Evolutionary conservation across 2,329 filamentous ascomycete species (phyloP).

Genomic region (Penicillium rolfsii): DNA sequence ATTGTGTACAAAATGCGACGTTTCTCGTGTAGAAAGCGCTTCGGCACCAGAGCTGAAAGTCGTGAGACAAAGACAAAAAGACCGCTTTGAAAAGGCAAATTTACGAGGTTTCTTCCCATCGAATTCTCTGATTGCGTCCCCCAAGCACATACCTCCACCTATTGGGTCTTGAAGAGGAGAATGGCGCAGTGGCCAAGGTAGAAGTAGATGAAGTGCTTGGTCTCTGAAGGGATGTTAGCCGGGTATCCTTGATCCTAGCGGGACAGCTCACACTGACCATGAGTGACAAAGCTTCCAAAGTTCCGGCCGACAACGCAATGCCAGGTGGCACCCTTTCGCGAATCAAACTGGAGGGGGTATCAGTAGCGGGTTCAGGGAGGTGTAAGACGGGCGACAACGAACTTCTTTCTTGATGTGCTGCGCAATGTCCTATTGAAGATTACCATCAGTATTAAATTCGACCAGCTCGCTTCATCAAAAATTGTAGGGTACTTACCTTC

Average conservation of each 20-base stretch:
- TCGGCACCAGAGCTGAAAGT: slow-evolving; percentile 11
- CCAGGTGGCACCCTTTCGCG: slow-evolving; percentile 96
- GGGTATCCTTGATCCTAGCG: background rate
- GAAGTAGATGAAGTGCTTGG: slow-evolving; percentile 99
- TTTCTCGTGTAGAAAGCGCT: slow-evolving; percentile 15
- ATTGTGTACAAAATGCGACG: slow-evolving; percentile 21
- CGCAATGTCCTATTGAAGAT: slow-evolving; percentile 75
- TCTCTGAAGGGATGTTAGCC: slow-evolving; percentile 64
- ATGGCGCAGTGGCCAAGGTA: slow-evolving; percentile 99
- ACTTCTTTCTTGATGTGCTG: slow-evolving; percentile 95
- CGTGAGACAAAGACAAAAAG: slow-evolving; percentile 17
- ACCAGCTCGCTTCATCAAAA: background rate
- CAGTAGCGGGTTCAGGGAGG: slow-evolving; percentile 22
- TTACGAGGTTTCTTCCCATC: slow-evolving; percentile 5
- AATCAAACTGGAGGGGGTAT: slow-evolving; percentile 73
- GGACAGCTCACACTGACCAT: slow-evolving; percentile 65
- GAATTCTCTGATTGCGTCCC: background rate
- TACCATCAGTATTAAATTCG: slow-evolving; percentile 18
- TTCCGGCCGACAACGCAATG: slow-evolving; percentile 98
- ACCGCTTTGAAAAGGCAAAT: slow-evolving; percentile 20
- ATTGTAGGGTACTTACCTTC: slow-evolving; percentile 56
- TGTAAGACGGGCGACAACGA: slow-evolving; percentile 34
- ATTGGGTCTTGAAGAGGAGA: slow-evolving; percentile 98
- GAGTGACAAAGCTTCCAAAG: slow-evolving; percentile 98
- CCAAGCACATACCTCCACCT: slow-evolving; percentile 15